Evolutionary conservation across 495 filamentous ascomycete genomes (phyloP).

Genomic region (Bacidia rubella): DNA sequence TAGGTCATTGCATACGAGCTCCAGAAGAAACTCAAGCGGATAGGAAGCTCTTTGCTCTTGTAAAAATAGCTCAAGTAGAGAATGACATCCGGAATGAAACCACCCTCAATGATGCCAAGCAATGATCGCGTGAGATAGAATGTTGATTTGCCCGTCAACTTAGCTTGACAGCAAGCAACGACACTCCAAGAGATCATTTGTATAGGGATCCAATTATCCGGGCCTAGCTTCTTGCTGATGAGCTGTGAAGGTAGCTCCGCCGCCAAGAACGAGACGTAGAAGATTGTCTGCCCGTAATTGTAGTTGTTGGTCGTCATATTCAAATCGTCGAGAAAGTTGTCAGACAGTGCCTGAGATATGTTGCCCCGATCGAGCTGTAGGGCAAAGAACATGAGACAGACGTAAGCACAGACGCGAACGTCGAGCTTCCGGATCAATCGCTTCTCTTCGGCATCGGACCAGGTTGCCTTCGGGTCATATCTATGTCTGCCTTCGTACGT

Average conservation of each 20-base stretch:
- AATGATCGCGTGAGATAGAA: constrained; percentile 54
- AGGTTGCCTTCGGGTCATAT: constrained; percentile 59
- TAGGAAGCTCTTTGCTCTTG: constrained; percentile 52
- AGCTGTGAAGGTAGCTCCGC: constrained; percentile 66
- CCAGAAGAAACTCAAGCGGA: constrained; percentile 59
- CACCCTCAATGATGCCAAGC: constrained; percentile 60
- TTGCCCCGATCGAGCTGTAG: constrained; percentile 73
- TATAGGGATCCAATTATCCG: constrained; percentile 73
- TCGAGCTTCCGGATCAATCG: constrained; percentile 54
- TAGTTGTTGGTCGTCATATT: constrained; percentile 60
- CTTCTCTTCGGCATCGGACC: constrained; percentile 58
- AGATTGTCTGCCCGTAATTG: constrained; percentile 66
- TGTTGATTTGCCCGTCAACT: constrained; percentile 42
- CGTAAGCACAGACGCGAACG: constrained; percentile 43
- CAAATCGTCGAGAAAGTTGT: constrained; percentile 51
- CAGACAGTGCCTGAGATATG: constrained; percentile 54
- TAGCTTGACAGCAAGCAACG: constrained; percentile 54
- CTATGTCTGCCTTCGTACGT: constrained; percentile 59
- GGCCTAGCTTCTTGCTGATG: constrained; percentile 58
- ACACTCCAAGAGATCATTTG: constrained; percentile 72
- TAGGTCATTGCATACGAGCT: constrained; percentile 49
- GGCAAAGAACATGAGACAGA: constrained; percentile 71
- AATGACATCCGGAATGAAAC: constrained; percentile 33
- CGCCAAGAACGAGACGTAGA: constrained; percentile 47
- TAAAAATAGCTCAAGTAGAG: constrained; percentile 71